These are phyloP conservation scores for Paralagenidium karlingii DNA, from an alignment of 352 stramenopile species.

Conservation along the genomic window DNA sequence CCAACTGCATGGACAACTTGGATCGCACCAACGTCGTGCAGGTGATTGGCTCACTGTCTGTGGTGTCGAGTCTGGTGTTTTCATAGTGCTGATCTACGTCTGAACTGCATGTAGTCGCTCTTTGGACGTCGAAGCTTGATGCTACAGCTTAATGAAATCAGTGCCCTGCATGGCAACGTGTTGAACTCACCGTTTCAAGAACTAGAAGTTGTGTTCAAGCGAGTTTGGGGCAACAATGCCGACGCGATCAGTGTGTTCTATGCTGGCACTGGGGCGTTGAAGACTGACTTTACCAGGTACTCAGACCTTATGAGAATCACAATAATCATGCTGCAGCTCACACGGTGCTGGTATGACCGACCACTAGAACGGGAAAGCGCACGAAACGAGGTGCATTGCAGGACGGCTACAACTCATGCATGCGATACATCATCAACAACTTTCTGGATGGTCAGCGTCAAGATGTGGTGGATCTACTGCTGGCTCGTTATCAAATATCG, in stretches of 20 bases:
- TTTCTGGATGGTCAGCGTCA: slow-evolving; percentile 91
- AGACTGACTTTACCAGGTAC: slow-evolving; percentile 97
- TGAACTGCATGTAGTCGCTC: slow-evolving; percentile 86
- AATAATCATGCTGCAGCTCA: neutral
- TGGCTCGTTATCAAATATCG: slow-evolving; percentile 41
- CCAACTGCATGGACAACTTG: slow-evolving; percentile 98
- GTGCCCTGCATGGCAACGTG: slow-evolving; percentile 54
- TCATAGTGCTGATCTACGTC: neutral
- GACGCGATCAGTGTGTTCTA: slow-evolving; percentile 92
- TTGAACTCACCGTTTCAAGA: slow-evolving; percentile 46
- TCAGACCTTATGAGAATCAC: no score
- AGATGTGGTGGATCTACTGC: slow-evolving; percentile 89
- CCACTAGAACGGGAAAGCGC: slow-evolving; percentile 86
- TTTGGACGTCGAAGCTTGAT: slow-evolving; percentile 85
- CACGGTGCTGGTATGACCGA: slow-evolving; percentile 1
- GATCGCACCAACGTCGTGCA: slow-evolving; percentile 86
- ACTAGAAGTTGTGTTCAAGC: slow-evolving; percentile 72
- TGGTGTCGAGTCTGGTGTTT: neutral
- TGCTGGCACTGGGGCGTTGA: slow-evolving; percentile 89
- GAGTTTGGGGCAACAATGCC: slow-evolving; percentile 93
- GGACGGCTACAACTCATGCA: slow-evolving; percentile 91
- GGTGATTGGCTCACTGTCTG: slow-evolving; percentile 8
- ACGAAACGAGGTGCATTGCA: slow-evolving; percentile 87
- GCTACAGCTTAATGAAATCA: slow-evolving; percentile 62
- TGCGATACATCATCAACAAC: slow-evolving; percentile 95